These are phyloP conservation scores for Hortaea werneckii DNA, from an alignment of 2,329 filamentous ascomycete species.

Conservation along the genomic window DNA sequence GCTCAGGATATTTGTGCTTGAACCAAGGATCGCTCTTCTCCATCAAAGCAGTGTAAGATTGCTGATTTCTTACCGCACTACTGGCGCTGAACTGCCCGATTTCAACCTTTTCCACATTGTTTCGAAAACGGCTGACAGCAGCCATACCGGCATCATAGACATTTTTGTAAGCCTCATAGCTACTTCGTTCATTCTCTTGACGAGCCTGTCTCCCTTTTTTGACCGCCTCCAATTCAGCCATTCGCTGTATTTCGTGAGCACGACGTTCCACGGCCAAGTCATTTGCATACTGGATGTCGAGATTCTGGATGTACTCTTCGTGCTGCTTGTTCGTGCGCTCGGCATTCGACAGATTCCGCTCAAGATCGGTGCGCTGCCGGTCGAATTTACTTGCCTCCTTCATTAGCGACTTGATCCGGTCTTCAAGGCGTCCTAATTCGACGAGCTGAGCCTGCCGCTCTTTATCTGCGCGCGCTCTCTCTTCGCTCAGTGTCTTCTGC, in stretches of 20 bases:
- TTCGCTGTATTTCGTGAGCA: not conserved
- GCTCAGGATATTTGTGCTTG: not conserved
- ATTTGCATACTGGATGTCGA: not conserved
- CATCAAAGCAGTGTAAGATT: not conserved
- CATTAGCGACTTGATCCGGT: too few species aligned
- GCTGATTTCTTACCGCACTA: not conserved
- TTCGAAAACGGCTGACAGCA: not conserved
- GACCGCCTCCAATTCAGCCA: not conserved
- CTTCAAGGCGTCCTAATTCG: too few species aligned
- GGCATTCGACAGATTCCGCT: not conserved
- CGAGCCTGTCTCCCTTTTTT: not conserved
- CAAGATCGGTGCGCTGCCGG: not conserved
- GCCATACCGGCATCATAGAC: not conserved
- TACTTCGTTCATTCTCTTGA: not conserved
- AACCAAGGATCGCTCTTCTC: conserved; percentile 1
- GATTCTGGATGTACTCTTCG: not conserved
- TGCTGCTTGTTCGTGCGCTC: not conserved
- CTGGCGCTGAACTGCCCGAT: not conserved
- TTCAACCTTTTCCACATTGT: not conserved
- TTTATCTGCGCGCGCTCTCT: too few species aligned
- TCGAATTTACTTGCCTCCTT: not conserved
- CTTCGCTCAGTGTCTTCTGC: too few species aligned
- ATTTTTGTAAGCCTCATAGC: conserved; percentile 1
- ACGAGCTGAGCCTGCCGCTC: too few species aligned
- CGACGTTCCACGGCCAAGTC: not conserved